Evolutionary conservation across 306 rosid genomes (phyloP).

Genomic region (Albizia julibrissin): DNA sequence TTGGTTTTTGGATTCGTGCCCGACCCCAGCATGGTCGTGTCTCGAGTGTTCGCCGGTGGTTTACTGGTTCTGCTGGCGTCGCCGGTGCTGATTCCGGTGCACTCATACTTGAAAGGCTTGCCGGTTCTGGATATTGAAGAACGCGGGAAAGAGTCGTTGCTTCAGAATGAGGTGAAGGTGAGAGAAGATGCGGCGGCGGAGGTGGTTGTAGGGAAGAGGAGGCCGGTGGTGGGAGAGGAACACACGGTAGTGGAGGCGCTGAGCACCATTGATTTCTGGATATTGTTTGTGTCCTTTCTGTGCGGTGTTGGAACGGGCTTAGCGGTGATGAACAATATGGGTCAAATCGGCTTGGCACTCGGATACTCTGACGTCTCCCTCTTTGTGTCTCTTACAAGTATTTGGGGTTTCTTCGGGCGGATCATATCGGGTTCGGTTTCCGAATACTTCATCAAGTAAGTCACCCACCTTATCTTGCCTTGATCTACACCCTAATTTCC

Average conservation of each 20-base stretch:
- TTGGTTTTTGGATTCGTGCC: conserved; percentile 58
- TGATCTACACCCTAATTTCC: background rate
- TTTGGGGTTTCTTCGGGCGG: conserved; percentile 73
- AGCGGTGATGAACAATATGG: conserved; percentile 80
- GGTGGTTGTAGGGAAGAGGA: background rate
- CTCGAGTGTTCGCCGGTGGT: conserved; percentile 45
- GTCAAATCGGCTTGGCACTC: conserved; percentile 69
- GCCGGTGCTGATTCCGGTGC: conserved; percentile 61
- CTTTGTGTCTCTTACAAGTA: conserved; percentile 59
- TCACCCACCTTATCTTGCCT: background rate
- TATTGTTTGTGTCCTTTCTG: conserved; percentile 76
- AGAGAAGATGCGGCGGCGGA: background rate
- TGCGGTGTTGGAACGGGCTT: conserved; percentile 95
- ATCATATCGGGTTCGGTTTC: conserved; percentile 59
- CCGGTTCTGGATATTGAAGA: conserved; percentile 46
- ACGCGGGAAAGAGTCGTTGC: conserved; percentile 43
- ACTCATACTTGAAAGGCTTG: conserved; percentile 40
- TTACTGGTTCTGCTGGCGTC: conserved; percentile 61
- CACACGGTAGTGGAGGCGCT: conserved; percentile 70
- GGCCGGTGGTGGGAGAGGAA: conserved; percentile 78
- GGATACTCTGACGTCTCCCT: conserved; percentile 69
- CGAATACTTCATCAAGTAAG: conserved; percentile 68
- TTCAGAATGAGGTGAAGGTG: conserved; percentile 14
- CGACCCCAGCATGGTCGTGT: conserved; percentile 41
- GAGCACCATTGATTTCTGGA: conserved; percentile 74